Base-by-base conservation (phyloP, 169 alveolate species). In the Cystoisospora suis region DNA sequence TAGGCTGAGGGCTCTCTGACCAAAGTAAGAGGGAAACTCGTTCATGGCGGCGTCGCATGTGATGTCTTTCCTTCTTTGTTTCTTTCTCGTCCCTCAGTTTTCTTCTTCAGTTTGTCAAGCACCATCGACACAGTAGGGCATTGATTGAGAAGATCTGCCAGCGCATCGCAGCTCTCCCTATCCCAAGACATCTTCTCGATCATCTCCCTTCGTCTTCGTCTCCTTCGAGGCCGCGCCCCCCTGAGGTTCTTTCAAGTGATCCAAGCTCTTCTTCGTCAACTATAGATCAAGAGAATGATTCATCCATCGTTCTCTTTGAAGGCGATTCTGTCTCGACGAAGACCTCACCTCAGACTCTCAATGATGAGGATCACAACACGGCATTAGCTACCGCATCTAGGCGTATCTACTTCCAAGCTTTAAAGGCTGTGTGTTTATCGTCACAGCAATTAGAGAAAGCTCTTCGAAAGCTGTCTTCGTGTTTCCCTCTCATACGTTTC, bases 51-150 rank as follows among this genome's bases (percentile, higher is more conserved):
- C 7, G 77, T n/a, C n/a, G 9, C 61, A 12, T 9, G 61, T 49
- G 61, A 32, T 75, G 3, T 2, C 38, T 77, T 29, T 45, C 70
- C 49, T 34, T 72, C 23, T 12, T 34, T 23, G 27, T 72, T 5
- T 29, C 38, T 29, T 5, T 34, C 40, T 32, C 56, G 7, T 23
- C 49, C 42, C 29, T 29, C 59, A 77, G 87, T 9, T 77, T 77
- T 46, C 59, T 77, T 2, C 69, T 77, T 6, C 70, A 77, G 69
- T 77, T 77, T 38, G 69, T 46, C 29, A 77, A 77, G 87, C 70
- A 46, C 0, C 87, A 46, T 40, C 36, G 87, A n/a, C 87, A 77
- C 70, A 77, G 70, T 45, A 69, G 47, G 69, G 69, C 87, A 44
- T 36, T 77, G 42, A 46, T 77, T n/a, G 87, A 77, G 70, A 42